Base-by-base conservation (phyloP, 164 flowering plant genomes). In the Macadamia integrifolia region DNA sequence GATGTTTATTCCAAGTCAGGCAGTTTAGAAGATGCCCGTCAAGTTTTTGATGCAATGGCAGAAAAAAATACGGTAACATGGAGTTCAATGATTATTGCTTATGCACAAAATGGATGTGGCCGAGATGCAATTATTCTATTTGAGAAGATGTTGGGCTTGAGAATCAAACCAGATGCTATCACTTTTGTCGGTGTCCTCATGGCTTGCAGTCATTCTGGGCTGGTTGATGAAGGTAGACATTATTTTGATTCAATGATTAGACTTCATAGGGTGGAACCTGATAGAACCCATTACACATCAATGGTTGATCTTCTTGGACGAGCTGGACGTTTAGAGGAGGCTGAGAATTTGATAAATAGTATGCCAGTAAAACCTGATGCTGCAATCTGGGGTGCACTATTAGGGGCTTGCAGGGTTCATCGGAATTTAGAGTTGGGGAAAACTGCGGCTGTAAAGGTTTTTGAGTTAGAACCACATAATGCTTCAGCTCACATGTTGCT, bases 281-380 rank as follows among this genome's bases (percentile, higher is more conserved):
- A 50, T 58, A 60, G 52, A 9, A 72, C 69, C 55, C 76, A 74
- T 50, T 74, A 74, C 65, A 63, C 76, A 18, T 74, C 66, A 48
- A 69, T 74, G 76, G 76, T 74, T 65, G 76, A 74, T 69, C 68
- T 74, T 35, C 69, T 74, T 11, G 76, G 76, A n/a, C 72, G 76
- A 32, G 72, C 76, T 52, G 76, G 76, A 9, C 68, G 11, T 52
- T 60, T 74, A 9, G 64, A 74, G 43, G 76, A 74, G 57, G 76
- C 72, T 10, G 65, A 64, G 15, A 53, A 65, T 61, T 49, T 69
- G 30, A 29, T 74, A 14, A 72, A 65, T 30, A 69, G 29, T 58
- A 69, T 74, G 72, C 44, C 46, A n/a, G 58, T 43, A 4, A 72
- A 60, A 31, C 76, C 76, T 0, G 64, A 64, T 40, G 65, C 76